Percentiles rank a stretch among this genome's conserved stretches.
Conservation (phyloP, 257 asterid species). For the Jacaranda mimosifolia region DNA sequence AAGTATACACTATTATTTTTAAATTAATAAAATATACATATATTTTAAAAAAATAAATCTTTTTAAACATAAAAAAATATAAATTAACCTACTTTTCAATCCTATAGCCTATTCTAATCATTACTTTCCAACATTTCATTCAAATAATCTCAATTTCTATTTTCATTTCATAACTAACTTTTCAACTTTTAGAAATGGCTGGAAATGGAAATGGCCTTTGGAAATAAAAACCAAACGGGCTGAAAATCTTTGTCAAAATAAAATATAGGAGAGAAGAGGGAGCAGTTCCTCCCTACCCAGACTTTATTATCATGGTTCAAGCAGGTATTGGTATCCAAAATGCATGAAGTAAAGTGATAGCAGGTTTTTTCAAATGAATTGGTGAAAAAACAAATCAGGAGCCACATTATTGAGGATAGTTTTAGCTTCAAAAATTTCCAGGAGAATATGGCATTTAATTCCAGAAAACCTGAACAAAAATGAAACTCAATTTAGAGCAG, state of each 20-base stretch:
- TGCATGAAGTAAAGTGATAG: background rate
- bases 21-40: too few species aligned
- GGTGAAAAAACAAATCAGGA: background rate
- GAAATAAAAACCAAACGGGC: too few species aligned
- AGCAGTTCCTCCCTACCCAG: background rate
- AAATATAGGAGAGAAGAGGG: background rate
- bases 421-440: background rate
- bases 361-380: background rate
- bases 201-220: too few species aligned
- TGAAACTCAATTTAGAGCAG: background rate
- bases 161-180: too few species aligned
- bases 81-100: too few species aligned
- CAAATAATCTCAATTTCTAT: too few species aligned
- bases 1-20: too few species aligned
- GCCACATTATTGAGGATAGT: background rate
- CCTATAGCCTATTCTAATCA: too few species aligned
- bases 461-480: background rate
- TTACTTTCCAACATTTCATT: too few species aligned
- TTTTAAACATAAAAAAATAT: too few species aligned
- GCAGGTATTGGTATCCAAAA: slow-evolving; percentile 3
- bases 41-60: too few species aligned
- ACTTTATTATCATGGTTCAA: background rate
- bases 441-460: background rate
- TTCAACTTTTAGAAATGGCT: too few species aligned
- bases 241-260: background rate